Evolutionary conservation across 306 rosid species (phyloP).

Genomic region (Acacia melanoxylon): DNA sequence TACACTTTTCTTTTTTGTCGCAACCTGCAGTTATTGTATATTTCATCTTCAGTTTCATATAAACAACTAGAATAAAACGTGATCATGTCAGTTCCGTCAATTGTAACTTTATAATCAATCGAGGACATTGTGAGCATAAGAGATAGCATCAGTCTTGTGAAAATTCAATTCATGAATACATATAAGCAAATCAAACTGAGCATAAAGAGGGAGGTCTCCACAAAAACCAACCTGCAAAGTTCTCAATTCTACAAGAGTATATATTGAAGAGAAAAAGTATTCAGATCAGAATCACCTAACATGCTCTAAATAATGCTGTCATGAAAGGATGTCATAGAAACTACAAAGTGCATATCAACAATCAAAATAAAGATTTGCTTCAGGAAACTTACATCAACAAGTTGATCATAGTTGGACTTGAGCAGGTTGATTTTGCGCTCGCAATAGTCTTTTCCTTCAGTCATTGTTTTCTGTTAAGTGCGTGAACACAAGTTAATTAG

Average conservation of each 20-base stretch:
- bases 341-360: neutral
- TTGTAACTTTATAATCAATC: neutral
- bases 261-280: neutral
- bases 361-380: neutral
- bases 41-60: slow-evolving; percentile 5
- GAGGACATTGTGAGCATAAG: neutral
- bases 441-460: slow-evolving; percentile 86
- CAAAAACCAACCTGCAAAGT: neutral
- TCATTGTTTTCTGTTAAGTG: slow-evolving; percentile 68
- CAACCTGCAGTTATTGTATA: slow-evolving; percentile 61
- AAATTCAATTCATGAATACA: neutral
- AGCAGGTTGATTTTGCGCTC: slow-evolving; percentile 84
- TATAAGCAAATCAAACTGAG: neutral
- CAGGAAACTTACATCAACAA: slow-evolving; percentile 62
- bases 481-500: slow-evolving; percentile 9
- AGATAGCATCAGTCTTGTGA: neutral
- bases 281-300: neutral
- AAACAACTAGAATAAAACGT: neutral
- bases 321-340: neutral
- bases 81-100: neutral
- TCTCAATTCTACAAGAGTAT: neutral
- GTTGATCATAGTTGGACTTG: slow-evolving; percentile 91
- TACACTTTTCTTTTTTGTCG: slow-evolving; percentile 78
- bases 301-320: neutral
- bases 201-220: neutral